phyloP scores from a whole-genome alignment of 2,329 filamentous ascomycete species.

The Hirsutella rhossiliensis region DNA sequence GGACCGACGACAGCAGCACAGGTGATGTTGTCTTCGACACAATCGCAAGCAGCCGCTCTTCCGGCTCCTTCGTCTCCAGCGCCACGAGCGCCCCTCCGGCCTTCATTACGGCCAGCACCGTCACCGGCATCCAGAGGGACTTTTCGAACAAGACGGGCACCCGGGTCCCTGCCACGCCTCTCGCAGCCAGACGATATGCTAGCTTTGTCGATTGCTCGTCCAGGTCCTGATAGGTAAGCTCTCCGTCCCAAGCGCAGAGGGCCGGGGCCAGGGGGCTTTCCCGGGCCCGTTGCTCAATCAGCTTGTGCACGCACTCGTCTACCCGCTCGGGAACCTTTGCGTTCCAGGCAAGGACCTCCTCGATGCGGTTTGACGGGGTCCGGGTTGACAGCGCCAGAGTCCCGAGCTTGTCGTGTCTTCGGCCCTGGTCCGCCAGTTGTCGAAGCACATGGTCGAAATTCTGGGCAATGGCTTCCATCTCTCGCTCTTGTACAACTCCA shows the following conservation, averaged over 20 bases:
- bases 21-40: not conserved
- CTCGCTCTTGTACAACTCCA: not conserved
- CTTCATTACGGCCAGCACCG: constrained; percentile 20
- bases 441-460: not conserved
- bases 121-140: constrained; percentile 17
- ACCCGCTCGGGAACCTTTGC: constrained; percentile 2
- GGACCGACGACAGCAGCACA: constrained; percentile 1
- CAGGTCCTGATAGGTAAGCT: constrained; percentile 11
- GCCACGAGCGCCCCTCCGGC: constrained; percentile 13
- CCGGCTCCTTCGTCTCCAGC: constrained; percentile 6
- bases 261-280: constrained; percentile 7
- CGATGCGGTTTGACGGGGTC: not conserved
- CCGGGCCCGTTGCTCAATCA: constrained; percentile 6
- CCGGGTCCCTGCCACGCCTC: constrained; percentile 11
- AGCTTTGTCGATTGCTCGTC: constrained; percentile 4
- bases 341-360: constrained; percentile 5
- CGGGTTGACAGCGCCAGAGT: not conserved
- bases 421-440: not conserved
- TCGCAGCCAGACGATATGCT: constrained; percentile 1
- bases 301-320: constrained; percentile 9
- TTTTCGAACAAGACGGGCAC: constrained; percentile 24
- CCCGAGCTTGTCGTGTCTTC: not conserved
- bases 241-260: constrained; percentile 13
- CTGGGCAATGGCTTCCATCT: not conserved
- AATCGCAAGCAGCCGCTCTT: constrained; percentile 3